Conservation (phyloP, 2,329 filamentous ascomycete species). For the Alternaria burnsii region DNA sequence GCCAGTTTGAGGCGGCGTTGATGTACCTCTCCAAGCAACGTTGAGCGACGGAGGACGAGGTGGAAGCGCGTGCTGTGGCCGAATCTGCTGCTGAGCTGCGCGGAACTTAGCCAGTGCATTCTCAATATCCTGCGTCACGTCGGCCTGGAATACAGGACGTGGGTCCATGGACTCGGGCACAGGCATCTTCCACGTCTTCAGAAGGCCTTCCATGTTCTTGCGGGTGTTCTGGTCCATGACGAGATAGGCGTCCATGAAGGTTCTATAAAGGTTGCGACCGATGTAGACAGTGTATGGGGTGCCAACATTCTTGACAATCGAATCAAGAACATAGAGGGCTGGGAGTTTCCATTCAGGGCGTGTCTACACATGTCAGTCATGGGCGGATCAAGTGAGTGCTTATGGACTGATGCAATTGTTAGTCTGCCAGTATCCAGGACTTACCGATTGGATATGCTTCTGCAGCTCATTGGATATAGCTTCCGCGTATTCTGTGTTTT, state of each 20-base stretch:
- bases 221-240: constrained; percentile 84
- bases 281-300: constrained; percentile 97
- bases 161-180: constrained; percentile 92
- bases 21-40: constrained; percentile 73
- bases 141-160: constrained; percentile 88
- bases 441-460: constrained; percentile 93
- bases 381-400: background rate
- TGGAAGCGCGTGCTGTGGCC: constrained; percentile 53
- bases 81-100: constrained; percentile 65
- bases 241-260: constrained; percentile 96
- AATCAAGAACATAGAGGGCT: constrained; percentile 97
- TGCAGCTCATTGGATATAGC: constrained; percentile 90
- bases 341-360: constrained; percentile 89
- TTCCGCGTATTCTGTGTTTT: constrained; percentile 94
- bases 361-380: constrained; percentile 66
- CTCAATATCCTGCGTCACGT: constrained; percentile 90
- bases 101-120: constrained; percentile 88
- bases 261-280: constrained; percentile 87
- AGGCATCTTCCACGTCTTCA: constrained; percentile 97
- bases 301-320: constrained; percentile 97
- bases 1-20: constrained; percentile 71
- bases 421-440: constrained; percentile 50
- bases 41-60: constrained; percentile 53
- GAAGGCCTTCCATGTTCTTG: constrained; percentile 94
- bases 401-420: background rate